A percentile compares a stretch with the other conserved stretches of the same genome.
These are phyloP conservation scores for Colletotrichum higginsianum DNA, from an alignment of 2,329 filamentous ascomycete species.

Conservation along the genomic window DNA sequence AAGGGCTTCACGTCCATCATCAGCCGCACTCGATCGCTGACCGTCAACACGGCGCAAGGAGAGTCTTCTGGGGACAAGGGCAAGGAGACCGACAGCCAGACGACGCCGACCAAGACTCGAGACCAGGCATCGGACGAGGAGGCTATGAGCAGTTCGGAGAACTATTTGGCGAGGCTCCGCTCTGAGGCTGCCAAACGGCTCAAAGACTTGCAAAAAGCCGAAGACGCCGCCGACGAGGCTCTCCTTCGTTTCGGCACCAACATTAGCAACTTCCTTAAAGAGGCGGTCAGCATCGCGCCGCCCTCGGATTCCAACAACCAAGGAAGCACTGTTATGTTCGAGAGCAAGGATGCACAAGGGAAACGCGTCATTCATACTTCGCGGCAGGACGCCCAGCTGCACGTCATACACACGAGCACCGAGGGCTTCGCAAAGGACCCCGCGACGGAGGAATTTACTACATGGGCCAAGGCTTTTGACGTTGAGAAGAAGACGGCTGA, in stretches of 20 bases:
- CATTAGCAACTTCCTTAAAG: conserved; percentile 88
- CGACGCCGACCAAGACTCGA: conserved; percentile 63
- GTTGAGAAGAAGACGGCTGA: conserved; percentile 87
- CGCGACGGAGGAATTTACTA: conserved; percentile 78
- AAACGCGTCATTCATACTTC: conserved; percentile 96
- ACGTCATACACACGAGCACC: conserved; percentile 90
- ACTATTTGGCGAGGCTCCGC: conserved; percentile 83
- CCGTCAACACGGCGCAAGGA: conserved; percentile 66
- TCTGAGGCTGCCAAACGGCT: conserved; percentile 85
- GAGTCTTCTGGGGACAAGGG: conserved; percentile 43
- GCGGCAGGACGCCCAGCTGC: conserved; percentile 93
- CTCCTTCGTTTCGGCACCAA: conserved; percentile 92
- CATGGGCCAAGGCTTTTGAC: conserved; percentile 82
- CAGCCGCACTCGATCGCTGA: conserved; percentile 81
- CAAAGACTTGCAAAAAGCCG: conserved; percentile 90
- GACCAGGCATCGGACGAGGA: conserved; percentile 61
- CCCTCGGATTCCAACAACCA: conserved; percentile 69
- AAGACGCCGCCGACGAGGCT: conserved; percentile 96
- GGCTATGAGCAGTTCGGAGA: conserved; percentile 63
- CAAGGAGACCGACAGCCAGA: conserved; percentile 48
- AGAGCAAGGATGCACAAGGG: conserved; percentile 90
- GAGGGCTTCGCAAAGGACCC: conserved; percentile 90
- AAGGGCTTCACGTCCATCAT: conserved; percentile 83
- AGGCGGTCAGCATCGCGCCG: conserved; percentile 90
- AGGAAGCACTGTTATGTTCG: conserved; percentile 82